Conservation (phyloP, 2,329 filamentous ascomycete genomes). For the Colletotrichum sp. region DNA sequence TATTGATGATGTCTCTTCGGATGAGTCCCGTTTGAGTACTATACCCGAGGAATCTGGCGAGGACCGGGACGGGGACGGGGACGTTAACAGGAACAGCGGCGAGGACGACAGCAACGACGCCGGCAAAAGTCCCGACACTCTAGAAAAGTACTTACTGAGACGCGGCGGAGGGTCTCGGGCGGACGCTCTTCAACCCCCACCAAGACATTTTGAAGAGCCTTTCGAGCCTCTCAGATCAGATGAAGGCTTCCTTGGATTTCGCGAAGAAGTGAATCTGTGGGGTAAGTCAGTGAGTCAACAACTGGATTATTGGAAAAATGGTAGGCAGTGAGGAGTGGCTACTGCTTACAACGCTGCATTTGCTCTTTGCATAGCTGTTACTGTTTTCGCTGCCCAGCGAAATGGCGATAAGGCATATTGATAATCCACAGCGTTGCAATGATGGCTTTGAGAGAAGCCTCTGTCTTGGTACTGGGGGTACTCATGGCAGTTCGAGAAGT, state of each 20-base stretch:
- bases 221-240: too few relatives aligned
- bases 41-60: neutral
- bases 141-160: too few relatives aligned
- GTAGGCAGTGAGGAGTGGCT: neutral
- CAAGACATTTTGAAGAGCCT: too few relatives aligned
- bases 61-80: neutral
- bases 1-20: neutral
- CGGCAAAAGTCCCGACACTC: neutral
- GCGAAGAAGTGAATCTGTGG: too few relatives aligned
- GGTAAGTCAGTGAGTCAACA: too few relatives aligned
- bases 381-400: neutral
- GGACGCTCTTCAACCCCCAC: too few relatives aligned
- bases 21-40: neutral
- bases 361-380: neutral
- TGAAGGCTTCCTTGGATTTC: neutral
- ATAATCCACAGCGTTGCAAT: neutral
- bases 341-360: neutral
- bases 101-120: neutral
- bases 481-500: neutral
- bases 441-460: neutral
- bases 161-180: too few relatives aligned
- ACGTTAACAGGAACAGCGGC: neutral
- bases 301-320: neutral
- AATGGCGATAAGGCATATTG: neutral
- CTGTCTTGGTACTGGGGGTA: neutral